Evolutionary conservation across 352 stramenopile species (phyloP).

Genomic region (Globisporangium apiculatum): DNA sequence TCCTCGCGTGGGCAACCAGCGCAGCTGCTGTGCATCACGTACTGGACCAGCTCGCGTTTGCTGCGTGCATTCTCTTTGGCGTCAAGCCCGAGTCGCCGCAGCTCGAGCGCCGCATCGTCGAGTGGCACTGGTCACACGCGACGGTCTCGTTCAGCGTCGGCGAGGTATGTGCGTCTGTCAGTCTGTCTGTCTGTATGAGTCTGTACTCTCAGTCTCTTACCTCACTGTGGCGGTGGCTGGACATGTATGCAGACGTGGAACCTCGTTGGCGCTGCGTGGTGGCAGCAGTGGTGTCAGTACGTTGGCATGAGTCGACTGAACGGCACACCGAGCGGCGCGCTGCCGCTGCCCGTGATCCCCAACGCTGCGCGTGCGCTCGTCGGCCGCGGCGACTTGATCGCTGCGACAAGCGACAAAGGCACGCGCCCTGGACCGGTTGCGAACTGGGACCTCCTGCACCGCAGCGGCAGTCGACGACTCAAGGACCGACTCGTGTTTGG

Average conservation of each 20-base stretch:
- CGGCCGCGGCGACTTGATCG: neutral
- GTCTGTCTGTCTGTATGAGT: too few species aligned
- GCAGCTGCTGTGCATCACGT: constrained; percentile 39
- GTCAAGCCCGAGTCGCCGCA: constrained; percentile 61
- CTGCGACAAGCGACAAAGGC: neutral
- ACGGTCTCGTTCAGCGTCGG: constrained; percentile 35
- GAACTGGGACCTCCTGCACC: constrained; percentile 74
- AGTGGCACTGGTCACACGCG: constrained; percentile 64
- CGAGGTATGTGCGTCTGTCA: constrained; percentile 26
- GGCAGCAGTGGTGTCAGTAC: constrained; percentile 78
- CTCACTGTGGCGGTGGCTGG: neutral
- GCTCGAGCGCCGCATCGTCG: constrained; percentile 65
- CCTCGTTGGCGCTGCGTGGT: constrained; percentile 66
- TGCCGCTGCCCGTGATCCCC: constrained; percentile 48
- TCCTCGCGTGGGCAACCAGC: constrained; percentile 38
- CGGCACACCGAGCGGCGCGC: constrained; percentile 46
- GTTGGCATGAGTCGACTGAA: constrained; percentile 51
- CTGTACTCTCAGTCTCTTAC: neutral
- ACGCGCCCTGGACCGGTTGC: constrained; percentile 61
- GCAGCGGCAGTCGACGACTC: constrained; percentile 63
- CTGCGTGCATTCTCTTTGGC: constrained; percentile 64
- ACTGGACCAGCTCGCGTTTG: constrained; percentile 68
- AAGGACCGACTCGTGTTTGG: constrained; percentile 69
- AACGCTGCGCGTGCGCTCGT: constrained; percentile 6
- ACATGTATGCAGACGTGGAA: constrained; percentile 52